Base-by-base conservation (phyloP, 768 basidiomycete genomes). In the Strobilomyces dryophilus region DNA sequence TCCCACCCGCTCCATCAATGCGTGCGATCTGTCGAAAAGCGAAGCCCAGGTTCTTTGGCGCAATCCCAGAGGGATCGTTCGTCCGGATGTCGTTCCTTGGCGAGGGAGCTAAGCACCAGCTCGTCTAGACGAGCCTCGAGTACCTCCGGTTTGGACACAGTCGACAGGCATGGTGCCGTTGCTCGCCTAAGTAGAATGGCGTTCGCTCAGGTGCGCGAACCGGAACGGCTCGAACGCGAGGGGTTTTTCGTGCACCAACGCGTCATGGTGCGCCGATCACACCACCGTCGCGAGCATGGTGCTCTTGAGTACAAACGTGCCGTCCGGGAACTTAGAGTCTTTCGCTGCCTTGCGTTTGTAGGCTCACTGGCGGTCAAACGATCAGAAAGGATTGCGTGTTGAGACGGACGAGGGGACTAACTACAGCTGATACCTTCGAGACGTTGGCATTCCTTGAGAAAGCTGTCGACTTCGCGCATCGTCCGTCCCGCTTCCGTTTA, bases 21-120 rank as follows among this genome's bases (percentile, higher is more conserved):
- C 73, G 73, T 11, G 78, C 85, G 0, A 89, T 73, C 55, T 75
- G 72, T 45, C 74, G 72, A 56, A 97, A 78, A 29, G 63, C 49
- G 1, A 95, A 67, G 1, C 82, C 85, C n/a, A n/a, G 5, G 77
- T 72, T 73, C 71, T 24, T 69, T 61, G 29, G 76, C 72, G 73
- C 84, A 77, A 8, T 70, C 71, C 92, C 92, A 97, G 31, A 95
- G 70, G 8, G 74, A 76, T 46, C 92, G 72, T 70, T 97, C 94
- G 0, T 79, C 80, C 0, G 73, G 61, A 66, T 95, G 88, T 39
- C 94, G 82, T 65, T 95, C 85, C 65, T 95, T 94, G 73, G 58
- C 1, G 80, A 78, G 0, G 75, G 72, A 4, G n/a, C n/a, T n/a
- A n/a, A n/a, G n/a, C n/a, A n/a, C n/a, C n/a, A n/a, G n/a, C n/a